Percentiles rank a stretch among this genome's conserved stretches.
Evolutionary conservation across 441 rosid genomes (phyloP).

Genomic region (Erysimum cheiri): DNA sequence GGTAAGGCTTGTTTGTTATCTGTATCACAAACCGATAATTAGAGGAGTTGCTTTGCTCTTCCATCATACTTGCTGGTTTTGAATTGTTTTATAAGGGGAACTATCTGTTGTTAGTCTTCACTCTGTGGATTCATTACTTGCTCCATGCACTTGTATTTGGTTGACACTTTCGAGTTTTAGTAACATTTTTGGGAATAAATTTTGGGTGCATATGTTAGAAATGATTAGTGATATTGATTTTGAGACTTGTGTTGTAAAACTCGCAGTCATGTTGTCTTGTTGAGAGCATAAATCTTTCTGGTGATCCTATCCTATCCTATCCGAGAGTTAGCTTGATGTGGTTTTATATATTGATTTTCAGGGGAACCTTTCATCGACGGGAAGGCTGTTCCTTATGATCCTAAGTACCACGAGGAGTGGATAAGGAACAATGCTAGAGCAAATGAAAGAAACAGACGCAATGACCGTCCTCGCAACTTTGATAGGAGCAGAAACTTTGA

Average conservation of each 20-base stretch:
- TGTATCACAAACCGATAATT: not conserved
- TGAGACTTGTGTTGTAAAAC: not conserved
- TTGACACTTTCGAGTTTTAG: not conserved
- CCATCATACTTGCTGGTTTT: not conserved
- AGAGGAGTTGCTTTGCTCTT: not conserved
- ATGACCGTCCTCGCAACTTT: slow-evolving; percentile 76
- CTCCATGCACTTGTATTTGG: slow-evolving; percentile 11
- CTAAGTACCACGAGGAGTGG: slow-evolving; percentile 96
- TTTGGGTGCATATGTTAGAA: not conserved
- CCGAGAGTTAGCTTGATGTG: not conserved
- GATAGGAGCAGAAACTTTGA: slow-evolving; percentile 85
- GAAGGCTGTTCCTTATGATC: slow-evolving; percentile 92
- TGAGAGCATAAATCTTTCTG: slow-evolving; percentile 2
- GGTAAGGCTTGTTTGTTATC: slow-evolving; percentile 19
- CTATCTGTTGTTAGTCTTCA: not conserved
- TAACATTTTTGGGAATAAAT: not conserved
- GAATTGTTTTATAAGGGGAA: not conserved
- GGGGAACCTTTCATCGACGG: slow-evolving; percentile 98
- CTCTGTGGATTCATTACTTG: slow-evolving; percentile 2
- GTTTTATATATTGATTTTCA: slow-evolving; percentile 31
- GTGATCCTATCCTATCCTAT: slow-evolving; percentile 5
- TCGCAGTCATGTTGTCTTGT: not conserved
- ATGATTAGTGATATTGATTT: not conserved
- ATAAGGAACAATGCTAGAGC: slow-evolving; percentile 87
- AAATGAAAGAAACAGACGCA: slow-evolving; percentile 81